Evolutionary conservation across 192 early-diverging fungal genomes (phyloP), one percentile per base, ranked within the genome.

Genomic region (Rhizophagus clarus): DNA sequence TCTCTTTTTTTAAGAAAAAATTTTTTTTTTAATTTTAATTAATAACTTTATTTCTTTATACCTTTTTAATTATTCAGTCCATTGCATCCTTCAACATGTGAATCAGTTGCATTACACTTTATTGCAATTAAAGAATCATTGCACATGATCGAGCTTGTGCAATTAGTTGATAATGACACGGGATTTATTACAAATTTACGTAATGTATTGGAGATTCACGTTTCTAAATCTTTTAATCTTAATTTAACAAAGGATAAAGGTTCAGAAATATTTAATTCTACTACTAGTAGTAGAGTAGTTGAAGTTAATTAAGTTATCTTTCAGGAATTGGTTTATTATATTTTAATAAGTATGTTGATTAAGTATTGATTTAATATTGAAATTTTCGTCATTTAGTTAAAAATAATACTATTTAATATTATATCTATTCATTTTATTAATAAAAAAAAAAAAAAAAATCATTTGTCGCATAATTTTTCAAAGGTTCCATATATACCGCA

Each of bases 141-240:
- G 42, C 89, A 90, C 68, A 83, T 87, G 17, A 87, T 90, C 70
- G 89, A 90, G 77, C 64, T 89, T 3, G 84, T 90, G 2, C 88
- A 89, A 61, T 70, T 90, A 8, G 88, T 90, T 12, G 89, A 90
- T 63, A 84, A 86, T 67, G 89, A 90, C 72, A 90, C 89, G 11
- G 89, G 89, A 63, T 90, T 90, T 79, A 88, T 88, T 1, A 88
- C 87, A 20, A 90, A 90, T 70, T 56, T 90, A 56, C 79, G 89
- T 14, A 88, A 89, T 71, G 77, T 79, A 4, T 61, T 79, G 49
- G 77, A 79, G 51, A 61, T 79, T 61, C 56, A 79, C 17, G 77
- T 79, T 66, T 9, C 68, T 40, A 70, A 70, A n/a, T n/a, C 68
- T 7, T 14, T 67, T 15, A 31, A 14, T 31, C 28, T 15, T 29